Percentiles rank a stretch among this genome's conserved stretches.
These are phyloP conservation scores for Toxicodendron radicans DNA, from an alignment of 345 rosid species.

Conservation along the genomic window DNA sequence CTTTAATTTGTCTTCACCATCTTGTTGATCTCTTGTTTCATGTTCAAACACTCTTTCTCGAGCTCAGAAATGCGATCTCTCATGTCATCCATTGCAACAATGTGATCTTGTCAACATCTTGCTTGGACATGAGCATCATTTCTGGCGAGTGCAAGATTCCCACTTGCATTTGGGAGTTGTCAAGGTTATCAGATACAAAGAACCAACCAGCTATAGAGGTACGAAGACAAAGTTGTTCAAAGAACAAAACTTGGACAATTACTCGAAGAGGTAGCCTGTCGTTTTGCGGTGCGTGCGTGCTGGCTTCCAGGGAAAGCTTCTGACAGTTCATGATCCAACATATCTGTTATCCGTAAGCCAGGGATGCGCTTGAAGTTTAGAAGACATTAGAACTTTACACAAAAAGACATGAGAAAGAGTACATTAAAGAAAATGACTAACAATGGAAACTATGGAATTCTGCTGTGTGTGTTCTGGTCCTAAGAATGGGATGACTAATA, in stretches of 20 bases:
- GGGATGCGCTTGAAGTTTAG: constrained; percentile 73
- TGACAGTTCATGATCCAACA: constrained; percentile 85
- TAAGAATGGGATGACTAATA: too few relatives aligned
- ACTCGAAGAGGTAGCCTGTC: constrained; percentile 89
- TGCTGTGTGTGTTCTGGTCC: too few relatives aligned
- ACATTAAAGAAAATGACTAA: background rate
- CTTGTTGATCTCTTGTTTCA: constrained; percentile 80
- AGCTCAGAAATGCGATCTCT: constrained; percentile 71
- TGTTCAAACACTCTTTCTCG: constrained; percentile 72
- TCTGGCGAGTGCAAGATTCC: constrained; percentile 45
- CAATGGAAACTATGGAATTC: too few relatives aligned
- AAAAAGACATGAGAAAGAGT: background rate
- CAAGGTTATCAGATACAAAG: constrained; percentile 59
- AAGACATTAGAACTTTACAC: background rate
- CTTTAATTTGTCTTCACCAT: constrained; percentile 61
- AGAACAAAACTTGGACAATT: constrained; percentile 85
- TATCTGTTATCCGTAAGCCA: constrained; percentile 74
- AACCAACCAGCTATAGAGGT: constrained; percentile 75
- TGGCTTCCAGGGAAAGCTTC: constrained; percentile 87
- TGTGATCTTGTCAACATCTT: constrained; percentile 21
- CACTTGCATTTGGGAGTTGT: constrained; percentile 39
- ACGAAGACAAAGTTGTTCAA: constrained; percentile 83
- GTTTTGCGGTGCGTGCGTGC: constrained; percentile 92
- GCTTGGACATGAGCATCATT: constrained; percentile 22
- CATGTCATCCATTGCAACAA: constrained; percentile 47